These are phyloP conservation scores for Brasenia schreberi DNA, from an alignment of 164 flowering plant genomes.

Conservation along the genomic window DNA sequence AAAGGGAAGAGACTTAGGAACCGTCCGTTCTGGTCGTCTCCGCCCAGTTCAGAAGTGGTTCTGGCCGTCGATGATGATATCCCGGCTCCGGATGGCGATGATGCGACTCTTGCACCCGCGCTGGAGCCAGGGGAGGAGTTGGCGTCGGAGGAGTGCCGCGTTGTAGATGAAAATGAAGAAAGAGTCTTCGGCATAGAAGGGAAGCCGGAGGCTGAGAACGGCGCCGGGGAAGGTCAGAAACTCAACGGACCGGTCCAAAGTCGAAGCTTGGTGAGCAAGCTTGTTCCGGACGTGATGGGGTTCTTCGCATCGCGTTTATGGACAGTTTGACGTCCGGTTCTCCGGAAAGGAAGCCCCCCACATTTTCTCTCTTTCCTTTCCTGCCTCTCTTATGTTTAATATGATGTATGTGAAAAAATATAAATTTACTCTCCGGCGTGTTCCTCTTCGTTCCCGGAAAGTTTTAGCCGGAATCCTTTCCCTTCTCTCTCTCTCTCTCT, in stretches of 20 bases:
- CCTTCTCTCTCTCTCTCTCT: not conserved
- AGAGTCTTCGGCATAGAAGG: not conserved
- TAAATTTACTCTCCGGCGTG: not conserved
- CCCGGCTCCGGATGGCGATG: not conserved
- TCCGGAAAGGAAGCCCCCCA: not conserved
- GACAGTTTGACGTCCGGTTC: conserved; percentile 65
- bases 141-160: not conserved
- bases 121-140: not conserved
- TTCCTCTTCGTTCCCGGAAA: not conserved
- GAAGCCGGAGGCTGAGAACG: not conserved
- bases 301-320: conserved; percentile 70
- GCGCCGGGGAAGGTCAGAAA: not conserved
- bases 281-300: conserved; percentile 74
- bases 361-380: not conserved
- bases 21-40: not conserved
- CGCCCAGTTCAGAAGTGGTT: not conserved
- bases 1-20: not conserved
- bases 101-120: not conserved
- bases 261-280: conserved; percentile 55
- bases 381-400: not conserved
- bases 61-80: not conserved
- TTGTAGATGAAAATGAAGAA: not conserved
- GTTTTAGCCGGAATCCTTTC: not conserved
- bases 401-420: too few species aligned
- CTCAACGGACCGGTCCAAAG: not conserved